Base-by-base conservation (phyloP, 2,329 filamentous ascomycete species). In the Phymatotrichopsis omnivora region DNA sequence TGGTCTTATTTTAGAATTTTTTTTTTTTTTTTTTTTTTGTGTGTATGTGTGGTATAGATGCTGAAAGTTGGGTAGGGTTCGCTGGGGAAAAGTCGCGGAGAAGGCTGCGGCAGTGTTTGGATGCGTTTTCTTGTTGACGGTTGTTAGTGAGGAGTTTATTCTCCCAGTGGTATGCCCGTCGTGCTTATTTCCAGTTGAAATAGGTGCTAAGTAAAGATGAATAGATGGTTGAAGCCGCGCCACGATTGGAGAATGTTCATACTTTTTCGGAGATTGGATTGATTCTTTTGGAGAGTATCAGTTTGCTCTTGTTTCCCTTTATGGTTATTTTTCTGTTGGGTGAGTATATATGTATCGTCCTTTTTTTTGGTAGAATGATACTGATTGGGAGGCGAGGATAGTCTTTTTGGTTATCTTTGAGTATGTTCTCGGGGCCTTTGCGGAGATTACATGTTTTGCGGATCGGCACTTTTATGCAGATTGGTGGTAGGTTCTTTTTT, bases 401-500 rank as follows among this genome's bases (percentile, higher is more conserved):
- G 87, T 96, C 44, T 98, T 98, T 68, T 78, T 98, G 47, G 86
- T 95, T 63, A 96, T 96, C 59, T 98, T 96, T 64, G 91, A 98
- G 64, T 98, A 96, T 64, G 75, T 94, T 8, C 76, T 96, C 25
- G 91, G 89, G 47, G 87, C 87, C 36, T 94, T 93, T 60, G 91
- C 87, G 11, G 91, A 98, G 64, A 83, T 96, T 56, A 94, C 87
- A 14, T 74, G 80, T 58, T 96, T 96, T 63, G 89, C 82, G 41
- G 91, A 96, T 64, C 78, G 89, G 30, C 85, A 91, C 64, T 96
- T 96, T 68, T 98, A 95, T 68, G 71, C 71, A 39, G 77, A 81
- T 67, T 80, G 76, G 75, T 80, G 39, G 46, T 40, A 33, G 33
- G 41, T 38, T 11, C 11, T 17, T 23, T 8, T 28, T 37, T 29